Base-by-base conservation (phyloP, 2,329 filamentous ascomycete genomes). In the Alternaria arborescens region DNA sequence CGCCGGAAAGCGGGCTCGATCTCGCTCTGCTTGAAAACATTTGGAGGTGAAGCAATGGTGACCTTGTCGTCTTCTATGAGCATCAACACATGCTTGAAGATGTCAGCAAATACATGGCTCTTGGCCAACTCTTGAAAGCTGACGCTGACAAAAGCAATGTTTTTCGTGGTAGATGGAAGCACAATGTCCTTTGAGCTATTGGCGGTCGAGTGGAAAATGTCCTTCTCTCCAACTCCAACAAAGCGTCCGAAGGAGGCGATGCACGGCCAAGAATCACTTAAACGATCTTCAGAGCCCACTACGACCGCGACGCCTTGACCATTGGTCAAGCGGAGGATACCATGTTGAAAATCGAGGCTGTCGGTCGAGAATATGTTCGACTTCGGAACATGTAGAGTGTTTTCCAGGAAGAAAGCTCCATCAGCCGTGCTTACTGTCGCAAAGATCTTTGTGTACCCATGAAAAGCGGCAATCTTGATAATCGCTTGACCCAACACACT, bases 251-350 rank as follows among this genome's bases (percentile, higher is more conserved):
- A 76, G 3, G 61, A 48, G 18, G 77, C 76, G 7, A 78, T 28
- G 46, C 68, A 71, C 7, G 67, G 42, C 71, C 67, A 74, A 4
- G 65, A 68, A 38, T 54, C 48, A 2, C 57, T 57, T 3, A 74
- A 60, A 8, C 55, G 32, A 16, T 69, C 65, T 1, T 70, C 74
- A n/a, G 66, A 66, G 62, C 77, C 78, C 18, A 80, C 40, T 5
- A 78, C 64, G 5, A 77, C 67, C 57, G 79, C 76, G 3, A 78
- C 72, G 11, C 78, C 77, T n/a, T 48, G 28, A 14, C 64, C 68
- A 0, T 66, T 51, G 0, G 78, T 68, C 42, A 66, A 42, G 8
- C 58, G 60, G 1, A 40, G 44, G 5, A 69, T 50, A 2, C 38
- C 52, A 5, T 66, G 50, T 8, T 32, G 43, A 5, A 65, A 59